A percentile compares a stretch with the other conserved stretches of the same genome.
These are phyloP conservation scores for Euphorbia pulcherrima DNA, from an alignment of 345 rosid species.

Conservation along the genomic window DNA sequence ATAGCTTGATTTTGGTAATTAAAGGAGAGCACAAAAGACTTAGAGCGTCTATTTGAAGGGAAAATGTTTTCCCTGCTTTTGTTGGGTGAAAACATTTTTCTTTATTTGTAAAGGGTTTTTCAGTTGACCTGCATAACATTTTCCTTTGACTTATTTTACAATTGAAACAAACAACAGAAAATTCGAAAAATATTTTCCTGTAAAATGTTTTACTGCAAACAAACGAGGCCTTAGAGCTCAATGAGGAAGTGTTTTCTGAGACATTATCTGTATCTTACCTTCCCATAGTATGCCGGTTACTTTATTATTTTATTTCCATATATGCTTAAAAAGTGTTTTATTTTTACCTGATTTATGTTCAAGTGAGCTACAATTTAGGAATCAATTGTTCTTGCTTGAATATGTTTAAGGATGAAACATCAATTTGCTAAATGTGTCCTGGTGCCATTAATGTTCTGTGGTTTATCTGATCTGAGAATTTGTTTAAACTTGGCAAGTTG, in stretches of 20 bases:
- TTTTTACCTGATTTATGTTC: not conserved
- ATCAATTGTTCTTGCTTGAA: not conserved
- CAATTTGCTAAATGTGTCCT: not conserved
- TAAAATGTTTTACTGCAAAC: no score
- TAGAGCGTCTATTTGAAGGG: no score
- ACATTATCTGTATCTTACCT: not conserved
- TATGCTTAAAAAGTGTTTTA: not conserved
- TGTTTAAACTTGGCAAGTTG: not conserved
- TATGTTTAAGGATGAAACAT: not conserved
- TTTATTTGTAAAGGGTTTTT: no score
- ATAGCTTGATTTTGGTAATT: no score
- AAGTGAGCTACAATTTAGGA: not conserved
- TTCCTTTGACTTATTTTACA: no score
- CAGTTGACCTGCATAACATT: no score
- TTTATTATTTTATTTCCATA: not conserved
- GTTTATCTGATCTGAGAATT: slow-evolving; percentile 1
- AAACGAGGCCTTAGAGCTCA: no score
- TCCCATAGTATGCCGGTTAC: not conserved
- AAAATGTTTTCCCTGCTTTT: no score
- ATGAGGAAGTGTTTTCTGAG: not conserved
- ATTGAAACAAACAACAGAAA: no score
- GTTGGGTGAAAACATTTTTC: no score
- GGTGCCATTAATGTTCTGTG: not conserved
- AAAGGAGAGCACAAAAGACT: no score
- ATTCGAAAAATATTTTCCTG: no score